A percentile compares a stretch with the other conserved stretches of the same genome.
Evolutionary conservation across 23 red algal genomes (phyloP).

Genomic region (Gracilaria gracilis): DNA sequence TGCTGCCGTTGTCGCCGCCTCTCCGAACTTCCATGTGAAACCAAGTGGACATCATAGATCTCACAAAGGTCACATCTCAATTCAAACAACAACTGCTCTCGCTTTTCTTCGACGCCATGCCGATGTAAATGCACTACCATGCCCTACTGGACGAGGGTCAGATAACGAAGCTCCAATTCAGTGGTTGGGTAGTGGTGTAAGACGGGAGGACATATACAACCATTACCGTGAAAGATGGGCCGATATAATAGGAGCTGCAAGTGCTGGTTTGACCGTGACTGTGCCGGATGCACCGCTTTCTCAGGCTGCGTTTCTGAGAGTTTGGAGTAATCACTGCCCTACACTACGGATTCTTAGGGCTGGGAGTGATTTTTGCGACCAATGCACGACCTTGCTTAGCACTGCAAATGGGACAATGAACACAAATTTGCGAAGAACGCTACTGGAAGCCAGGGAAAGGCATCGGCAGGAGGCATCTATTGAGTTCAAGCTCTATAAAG

Average conservation of each 20-base stretch:
- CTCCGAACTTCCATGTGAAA: not conserved
- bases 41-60: not conserved
- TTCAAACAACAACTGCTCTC: not conserved
- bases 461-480: not conserved
- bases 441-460: not conserved
- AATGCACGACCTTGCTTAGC: not conserved
- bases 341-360: not conserved
- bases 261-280: not conserved
- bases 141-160: constrained; percentile 36
- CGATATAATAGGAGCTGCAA: constrained; percentile 24
- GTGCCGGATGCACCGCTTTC: not conserved
- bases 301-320: not conserved
- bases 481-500: not conserved
- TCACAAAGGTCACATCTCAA: not conserved
- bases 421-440: not conserved
- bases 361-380: constrained; percentile 25
- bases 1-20: not conserved
- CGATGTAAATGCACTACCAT: constrained; percentile 15
- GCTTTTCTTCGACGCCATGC: constrained; percentile 39
- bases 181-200: constrained; percentile 21
- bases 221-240: constrained; percentile 6
- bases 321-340: constrained; percentile 3
- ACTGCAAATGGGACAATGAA: not conserved
- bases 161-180: not conserved
- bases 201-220: not conserved